Conservation (phyloP, 2,329 filamentous ascomycete genomes). For the Fusarium pininemorale region DNA sequence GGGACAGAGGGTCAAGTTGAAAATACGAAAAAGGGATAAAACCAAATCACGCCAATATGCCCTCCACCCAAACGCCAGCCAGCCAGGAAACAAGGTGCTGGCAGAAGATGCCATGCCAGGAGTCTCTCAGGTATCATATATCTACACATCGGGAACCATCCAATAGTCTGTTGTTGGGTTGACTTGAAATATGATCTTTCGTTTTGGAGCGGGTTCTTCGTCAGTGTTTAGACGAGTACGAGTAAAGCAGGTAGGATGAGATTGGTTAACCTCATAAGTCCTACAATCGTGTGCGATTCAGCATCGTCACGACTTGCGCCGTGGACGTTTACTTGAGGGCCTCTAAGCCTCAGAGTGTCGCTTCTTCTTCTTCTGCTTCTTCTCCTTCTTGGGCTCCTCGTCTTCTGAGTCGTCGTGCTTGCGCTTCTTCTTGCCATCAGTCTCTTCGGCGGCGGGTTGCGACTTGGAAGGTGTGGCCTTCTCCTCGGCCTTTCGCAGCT, state of each 20-base stretch:
- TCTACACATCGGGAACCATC: slow-evolving; percentile 44
- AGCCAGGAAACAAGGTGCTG: slow-evolving; percentile 43
- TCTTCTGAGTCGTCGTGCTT: slow-evolving; percentile 75
- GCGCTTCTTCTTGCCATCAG: slow-evolving; percentile 66
- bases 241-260: slow-evolving; percentile 37
- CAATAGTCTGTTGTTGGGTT: slow-evolving; percentile 34
- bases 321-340: slow-evolving; percentile 26
- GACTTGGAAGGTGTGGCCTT: slow-evolving; percentile 53
- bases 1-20: slow-evolving; percentile 33
- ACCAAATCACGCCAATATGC: slow-evolving; percentile 48
- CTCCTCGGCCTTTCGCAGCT: slow-evolving; percentile 71
- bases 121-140: slow-evolving; percentile 50
- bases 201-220: slow-evolving; percentile 36
- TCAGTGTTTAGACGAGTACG: slow-evolving; percentile 42
- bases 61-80: slow-evolving; percentile 49
- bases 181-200: slow-evolving; percentile 31
- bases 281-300: slow-evolving; percentile 32
- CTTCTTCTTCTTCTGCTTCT: slow-evolving; percentile 63
- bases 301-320: slow-evolving; percentile 28
- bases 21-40: slow-evolving; percentile 41
- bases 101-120: slow-evolving; percentile 43
- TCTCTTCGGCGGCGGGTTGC: slow-evolving; percentile 55
- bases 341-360: slow-evolving; percentile 50
- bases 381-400: slow-evolving; percentile 68
- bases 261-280: slow-evolving; percentile 15